Percentiles rank a stretch among this genome's conserved stretches.
phyloP scores from a whole-genome alignment of 2,329 filamentous ascomycete species.

The Pseudogymnoascus sp. region DNA sequence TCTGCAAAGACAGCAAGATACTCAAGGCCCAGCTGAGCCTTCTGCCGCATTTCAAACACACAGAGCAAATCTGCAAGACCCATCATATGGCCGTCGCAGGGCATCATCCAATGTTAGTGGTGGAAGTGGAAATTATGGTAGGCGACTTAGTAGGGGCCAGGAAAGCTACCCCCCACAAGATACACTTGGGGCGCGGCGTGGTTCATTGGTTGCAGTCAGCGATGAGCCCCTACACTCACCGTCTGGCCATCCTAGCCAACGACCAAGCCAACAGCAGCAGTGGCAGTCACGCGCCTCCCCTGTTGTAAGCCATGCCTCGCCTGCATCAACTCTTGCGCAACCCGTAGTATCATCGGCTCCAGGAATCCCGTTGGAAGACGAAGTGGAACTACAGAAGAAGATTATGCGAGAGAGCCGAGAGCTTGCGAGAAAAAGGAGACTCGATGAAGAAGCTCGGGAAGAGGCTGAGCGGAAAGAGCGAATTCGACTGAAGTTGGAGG shows the following conservation, averaged over 20 bases:
- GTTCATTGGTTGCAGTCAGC: conserved; percentile 41
- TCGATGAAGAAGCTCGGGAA: conserved; percentile 62
- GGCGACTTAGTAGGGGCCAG: conserved; percentile 28
- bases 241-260: conserved; percentile 23
- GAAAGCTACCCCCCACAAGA: conserved; percentile 26
- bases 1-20: conserved; percentile 63
- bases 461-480: conserved; percentile 64
- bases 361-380: conserved; percentile 37
- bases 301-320: conserved; percentile 26
- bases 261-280: conserved; percentile 23
- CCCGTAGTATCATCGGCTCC: conserved; percentile 19
- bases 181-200: conserved; percentile 36
- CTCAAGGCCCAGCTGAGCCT: conserved; percentile 63
- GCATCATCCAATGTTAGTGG: conserved; percentile 89
- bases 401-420: conserved; percentile 66
- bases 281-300: conserved; percentile 34
- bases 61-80: conserved; percentile 56
- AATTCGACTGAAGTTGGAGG: conserved; percentile 63
- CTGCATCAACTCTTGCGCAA: conserved; percentile 28
- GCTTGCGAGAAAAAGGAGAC: conserved; percentile 56
- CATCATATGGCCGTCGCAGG: conserved; percentile 63
- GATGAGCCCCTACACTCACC: conserved; percentile 38
- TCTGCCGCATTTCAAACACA: conserved; percentile 79
- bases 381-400: conserved; percentile 56
- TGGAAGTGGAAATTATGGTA: conserved; percentile 61